phyloP scores from a whole-genome alignment of 2,329 filamentous ascomycete genomes.

The Penicillium sp. region DNA sequence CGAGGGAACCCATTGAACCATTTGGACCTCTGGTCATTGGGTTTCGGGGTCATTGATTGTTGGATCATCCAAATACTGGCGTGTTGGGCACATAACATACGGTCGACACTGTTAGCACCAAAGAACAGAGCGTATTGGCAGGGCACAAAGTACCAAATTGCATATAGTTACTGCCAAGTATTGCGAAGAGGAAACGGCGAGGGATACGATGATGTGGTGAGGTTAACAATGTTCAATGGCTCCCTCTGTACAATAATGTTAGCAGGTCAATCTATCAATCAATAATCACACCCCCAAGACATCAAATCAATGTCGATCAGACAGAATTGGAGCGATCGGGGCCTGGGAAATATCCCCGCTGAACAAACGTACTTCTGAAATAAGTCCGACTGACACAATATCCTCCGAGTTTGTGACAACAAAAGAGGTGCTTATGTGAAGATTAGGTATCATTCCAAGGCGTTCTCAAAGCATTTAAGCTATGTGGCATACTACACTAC shows the following conservation, averaged over 20 bases:
- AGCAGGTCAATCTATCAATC: background rate
- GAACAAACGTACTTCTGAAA: no score
- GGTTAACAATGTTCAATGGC: background rate
- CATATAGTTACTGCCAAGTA: background rate
- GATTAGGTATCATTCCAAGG: background rate
- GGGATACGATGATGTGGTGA: background rate
- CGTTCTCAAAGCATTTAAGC: background rate
- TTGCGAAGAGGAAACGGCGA: background rate
- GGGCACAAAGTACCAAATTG: slow-evolving; percentile 1
- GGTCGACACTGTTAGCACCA: background rate
- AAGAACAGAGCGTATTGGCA: background rate
- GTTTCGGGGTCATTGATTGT: background rate
- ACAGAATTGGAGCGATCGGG: background rate
- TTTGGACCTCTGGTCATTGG: background rate
- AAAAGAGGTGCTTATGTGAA: no score
- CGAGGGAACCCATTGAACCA: background rate
- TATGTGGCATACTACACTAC: background rate
- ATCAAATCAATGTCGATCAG: background rate
- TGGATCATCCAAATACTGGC: background rate
- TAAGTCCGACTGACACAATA: no score
- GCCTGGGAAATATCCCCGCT: background rate
- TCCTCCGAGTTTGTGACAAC: no score
- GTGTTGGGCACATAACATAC: background rate
- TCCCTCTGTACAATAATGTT: background rate
- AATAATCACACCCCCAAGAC: background rate